phyloP scores from a whole-genome alignment of 129 eudicot species.

The Oenanthe sinensis region DNA sequence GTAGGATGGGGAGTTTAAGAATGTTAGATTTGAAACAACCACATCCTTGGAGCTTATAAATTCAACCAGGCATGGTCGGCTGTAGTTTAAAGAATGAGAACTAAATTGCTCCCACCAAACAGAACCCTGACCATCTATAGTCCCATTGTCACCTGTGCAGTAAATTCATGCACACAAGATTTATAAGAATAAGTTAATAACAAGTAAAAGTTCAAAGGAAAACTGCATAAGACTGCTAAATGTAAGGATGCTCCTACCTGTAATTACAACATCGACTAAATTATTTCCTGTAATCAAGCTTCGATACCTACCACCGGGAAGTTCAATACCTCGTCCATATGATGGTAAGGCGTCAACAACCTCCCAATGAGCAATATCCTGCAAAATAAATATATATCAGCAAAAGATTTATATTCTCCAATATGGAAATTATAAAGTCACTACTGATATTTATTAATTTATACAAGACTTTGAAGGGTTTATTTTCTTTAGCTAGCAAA shows the following conservation, averaged over 20 bases:
- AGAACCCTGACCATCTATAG: constrained; percentile 91
- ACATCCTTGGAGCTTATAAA: constrained; percentile 54
- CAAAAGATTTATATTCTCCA: not conserved
- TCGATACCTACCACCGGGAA: constrained; percentile 69
- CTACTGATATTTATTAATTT: not conserved
- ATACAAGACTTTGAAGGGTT: not conserved
- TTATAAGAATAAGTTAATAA: not conserved
- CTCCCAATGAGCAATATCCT: constrained; percentile 70
- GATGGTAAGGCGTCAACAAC: constrained; percentile 70
- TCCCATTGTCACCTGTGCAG: constrained; percentile 69
- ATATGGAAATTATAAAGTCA: not conserved
- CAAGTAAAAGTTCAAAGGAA: not conserved
- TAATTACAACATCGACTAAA: constrained; percentile 64
- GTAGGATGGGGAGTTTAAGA: constrained; percentile 73
- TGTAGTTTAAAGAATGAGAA: constrained; percentile 64
- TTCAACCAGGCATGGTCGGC: constrained; percentile 77
- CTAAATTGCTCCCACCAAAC: constrained; percentile 73
- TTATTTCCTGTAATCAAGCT: constrained; percentile 68
- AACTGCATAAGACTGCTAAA: not conserved
- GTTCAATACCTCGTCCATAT: constrained; percentile 69
- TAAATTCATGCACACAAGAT: not conserved
- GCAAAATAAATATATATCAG: constrained; percentile 3
- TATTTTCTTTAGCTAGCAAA: not conserved
- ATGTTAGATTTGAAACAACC: constrained; percentile 79
- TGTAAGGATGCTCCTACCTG: constrained; percentile 38